These are phyloP conservation scores for Colletotrichum theobromicola DNA, from an alignment of 2,329 filamentous ascomycete genomes.

Conservation along the genomic window DNA sequence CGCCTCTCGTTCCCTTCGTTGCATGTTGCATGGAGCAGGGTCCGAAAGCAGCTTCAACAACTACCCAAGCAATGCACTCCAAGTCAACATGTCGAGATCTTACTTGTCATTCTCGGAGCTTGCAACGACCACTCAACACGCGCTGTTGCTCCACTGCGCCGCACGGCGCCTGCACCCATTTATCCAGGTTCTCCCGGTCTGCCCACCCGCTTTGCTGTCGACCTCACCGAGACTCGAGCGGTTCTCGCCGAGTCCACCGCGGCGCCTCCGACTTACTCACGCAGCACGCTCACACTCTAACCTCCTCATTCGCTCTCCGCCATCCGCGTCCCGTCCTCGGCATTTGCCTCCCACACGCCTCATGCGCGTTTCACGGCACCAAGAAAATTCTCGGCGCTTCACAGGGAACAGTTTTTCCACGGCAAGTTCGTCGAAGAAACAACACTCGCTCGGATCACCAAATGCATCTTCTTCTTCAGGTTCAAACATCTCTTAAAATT, in stretches of 20 bases:
- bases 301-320: neutral
- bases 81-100: neutral
- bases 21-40: neutral
- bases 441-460: neutral
- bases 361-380: neutral
- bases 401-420: neutral
- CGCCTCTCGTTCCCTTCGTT: neutral
- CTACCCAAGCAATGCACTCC: neutral
- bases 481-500: neutral
- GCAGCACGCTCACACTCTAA: neutral
- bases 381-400: neutral
- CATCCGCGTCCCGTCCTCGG: neutral
- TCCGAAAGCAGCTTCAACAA: neutral
- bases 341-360: neutral
- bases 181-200: neutral
- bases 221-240: neutral
- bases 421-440: neutral
- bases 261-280: neutral
- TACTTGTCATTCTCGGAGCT: neutral
- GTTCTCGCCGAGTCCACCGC: constrained; percentile 3
- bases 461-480: neutral
- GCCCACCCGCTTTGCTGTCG: neutral
- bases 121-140: neutral
- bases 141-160: constrained; percentile 1
- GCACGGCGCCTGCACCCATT: neutral